Conservation (phyloP, 768 basidiomycete genomes). For the Ephemerocybe angulata region DNA sequence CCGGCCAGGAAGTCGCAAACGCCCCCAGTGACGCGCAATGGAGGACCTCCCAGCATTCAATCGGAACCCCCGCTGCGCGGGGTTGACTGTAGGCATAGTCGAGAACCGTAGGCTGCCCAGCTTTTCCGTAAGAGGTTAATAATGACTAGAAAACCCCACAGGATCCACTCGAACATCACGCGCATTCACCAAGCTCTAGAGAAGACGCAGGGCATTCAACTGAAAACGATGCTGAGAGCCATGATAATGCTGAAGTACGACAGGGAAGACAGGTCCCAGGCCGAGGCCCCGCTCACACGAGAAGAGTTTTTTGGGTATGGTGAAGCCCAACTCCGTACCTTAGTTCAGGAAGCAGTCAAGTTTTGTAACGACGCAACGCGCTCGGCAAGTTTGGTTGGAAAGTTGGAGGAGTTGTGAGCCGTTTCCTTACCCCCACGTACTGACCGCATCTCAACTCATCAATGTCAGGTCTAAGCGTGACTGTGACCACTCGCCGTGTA, state of each 20-base stretch:
- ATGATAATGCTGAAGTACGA: neutral
- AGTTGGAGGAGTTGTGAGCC: neutral
- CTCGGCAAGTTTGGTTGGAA: neutral
- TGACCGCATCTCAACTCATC: neutral
- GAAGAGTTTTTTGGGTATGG: neutral
- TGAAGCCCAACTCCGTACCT: neutral
- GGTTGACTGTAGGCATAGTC: too few relatives aligned
- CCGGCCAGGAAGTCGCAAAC: too few relatives aligned
- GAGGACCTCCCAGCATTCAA: too few relatives aligned
- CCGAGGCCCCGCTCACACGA: neutral
- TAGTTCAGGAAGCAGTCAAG: neutral
- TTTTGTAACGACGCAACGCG: constrained; percentile 1
- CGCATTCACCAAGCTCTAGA: too few relatives aligned
- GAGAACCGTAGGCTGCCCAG: too few relatives aligned
- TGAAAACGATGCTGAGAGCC: neutral
- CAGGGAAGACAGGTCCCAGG: neutral
- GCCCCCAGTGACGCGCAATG: too few relatives aligned
- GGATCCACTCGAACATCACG: too few relatives aligned
- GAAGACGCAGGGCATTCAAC: too few relatives aligned
- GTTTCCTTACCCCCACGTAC: neutral
- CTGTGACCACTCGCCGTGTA: neutral
- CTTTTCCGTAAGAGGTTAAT: too few relatives aligned
- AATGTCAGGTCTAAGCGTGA: neutral
- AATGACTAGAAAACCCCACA: too few relatives aligned
- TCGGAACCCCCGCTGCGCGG: too few relatives aligned